Base-by-base conservation (phyloP, 257 asterid species). In the Solanum appendiculatum region DNA sequence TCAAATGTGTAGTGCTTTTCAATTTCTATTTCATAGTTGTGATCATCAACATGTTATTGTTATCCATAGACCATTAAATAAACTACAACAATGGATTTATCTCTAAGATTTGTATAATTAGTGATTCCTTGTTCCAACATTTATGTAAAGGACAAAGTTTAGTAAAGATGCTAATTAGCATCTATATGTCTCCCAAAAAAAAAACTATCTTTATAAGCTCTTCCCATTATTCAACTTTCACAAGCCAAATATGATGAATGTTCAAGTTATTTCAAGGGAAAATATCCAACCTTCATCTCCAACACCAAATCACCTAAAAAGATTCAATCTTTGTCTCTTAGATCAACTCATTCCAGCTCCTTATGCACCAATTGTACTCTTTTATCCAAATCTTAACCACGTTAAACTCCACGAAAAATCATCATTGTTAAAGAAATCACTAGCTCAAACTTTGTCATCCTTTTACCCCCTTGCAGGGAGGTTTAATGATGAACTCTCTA, bases 331-430 rank as follows among this genome's bases (percentile, higher is more conserved):
- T 3, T 92, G 90, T 89, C 85, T 89, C 40, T 74, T 95, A 72
- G 98, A 95, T 86, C 98, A 94, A 64, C 91, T 95, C 3, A 94
- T 95, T 87, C 96, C 97, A 12, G 94, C 97, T 40, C 91, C 97
- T 3, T 94, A 93, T 88, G 96, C 96, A 27, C 98, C 98, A 16
- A 89, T 95, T 23, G 84, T 93, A 87, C 83, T 95, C 46, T 95
- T 86, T 68, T 95, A 90, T 39, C 93, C 91, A 10, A 94, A 91
- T 86, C 58, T 88, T 14, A 78, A 84, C 36, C 48, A 80, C 21
- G 68, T 60, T 82, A 78, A 86, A 63, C 77, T 85, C 72, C 89
- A 69, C 16, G 85, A 92, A 86, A 94, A 87, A 72, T 34, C 92
- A 39, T 42, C 46, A 21, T 5, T 86, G 82, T 93, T 95, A 16